Percentiles rank a stretch among this genome's conserved stretches.
phyloP scores from a whole-genome alignment of 768 basidiomycete species.

The Neoboletus brunneissimus region DNA sequence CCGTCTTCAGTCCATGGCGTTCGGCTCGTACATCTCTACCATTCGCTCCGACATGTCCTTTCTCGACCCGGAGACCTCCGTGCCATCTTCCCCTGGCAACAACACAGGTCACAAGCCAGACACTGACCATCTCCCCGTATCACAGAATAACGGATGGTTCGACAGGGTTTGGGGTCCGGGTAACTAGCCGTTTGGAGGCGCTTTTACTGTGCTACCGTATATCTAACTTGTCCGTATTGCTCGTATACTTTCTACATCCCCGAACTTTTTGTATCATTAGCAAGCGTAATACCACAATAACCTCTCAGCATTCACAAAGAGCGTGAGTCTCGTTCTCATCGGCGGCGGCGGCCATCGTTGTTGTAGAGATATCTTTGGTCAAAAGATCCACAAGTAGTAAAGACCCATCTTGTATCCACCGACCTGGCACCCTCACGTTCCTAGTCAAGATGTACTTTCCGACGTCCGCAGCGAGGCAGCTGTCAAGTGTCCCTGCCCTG shows the following conservation, averaged over 20 bases:
- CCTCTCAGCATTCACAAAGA: background rate
- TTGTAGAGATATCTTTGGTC: slow-evolving; percentile 8
- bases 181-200: slow-evolving; percentile 5
- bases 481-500: slow-evolving; percentile 67
- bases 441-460: slow-evolving; percentile 72
- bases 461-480: slow-evolving; percentile 70
- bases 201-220: slow-evolving; percentile 17
- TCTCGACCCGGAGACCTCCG: slow-evolving; percentile 20
- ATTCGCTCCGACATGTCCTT: slow-evolving; percentile 35
- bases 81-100: slow-evolving; percentile 10
- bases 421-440: background rate
- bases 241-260: slow-evolving; percentile 12
- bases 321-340: slow-evolving; percentile 14
- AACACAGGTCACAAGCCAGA: slow-evolving; percentile 19
- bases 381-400: background rate
- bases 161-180: slow-evolving; percentile 24
- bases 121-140: slow-evolving; percentile 3
- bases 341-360: background rate
- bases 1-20: slow-evolving; percentile 51
- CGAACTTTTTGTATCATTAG: slow-evolving; percentile 34
- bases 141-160: slow-evolving; percentile 25
- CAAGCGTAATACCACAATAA: slow-evolving; percentile 24
- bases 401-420: background rate
- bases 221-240: slow-evolving; percentile 14
- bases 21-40: slow-evolving; percentile 37